phyloP scores from a whole-genome alignment of 768 basidiomycete genomes.

The Termitomyces sp. region DNA sequence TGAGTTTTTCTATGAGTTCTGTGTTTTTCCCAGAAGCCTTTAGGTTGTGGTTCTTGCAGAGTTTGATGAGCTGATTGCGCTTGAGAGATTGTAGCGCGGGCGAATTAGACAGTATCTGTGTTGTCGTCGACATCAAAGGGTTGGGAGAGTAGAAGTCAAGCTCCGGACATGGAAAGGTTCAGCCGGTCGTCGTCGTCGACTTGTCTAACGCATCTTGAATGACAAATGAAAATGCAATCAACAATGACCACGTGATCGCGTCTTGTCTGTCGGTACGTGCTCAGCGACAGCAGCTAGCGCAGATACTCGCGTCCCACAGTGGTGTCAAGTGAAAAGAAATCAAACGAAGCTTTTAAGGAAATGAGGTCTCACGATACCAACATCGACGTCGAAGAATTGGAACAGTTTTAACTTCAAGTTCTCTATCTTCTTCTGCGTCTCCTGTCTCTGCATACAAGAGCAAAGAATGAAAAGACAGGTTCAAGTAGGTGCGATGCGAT shows the following conservation, averaged over 20 bases:
- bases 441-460: background rate
- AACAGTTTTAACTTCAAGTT: background rate
- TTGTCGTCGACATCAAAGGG: slow-evolving; percentile 59
- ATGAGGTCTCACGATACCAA: background rate
- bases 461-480: slow-evolving; percentile 56
- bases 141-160: background rate
- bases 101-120: slow-evolving; percentile 79
- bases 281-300: no score
- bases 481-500: slow-evolving; percentile 29
- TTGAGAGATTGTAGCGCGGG: slow-evolving; percentile 80
- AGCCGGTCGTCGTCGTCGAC: background rate
- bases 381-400: background rate
- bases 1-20: slow-evolving; percentile 66
- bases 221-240: background rate
- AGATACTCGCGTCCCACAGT: background rate
- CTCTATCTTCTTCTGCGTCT: background rate
- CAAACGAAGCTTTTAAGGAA: background rate
- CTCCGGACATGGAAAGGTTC: slow-evolving; percentile 5
- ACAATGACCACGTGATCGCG: slow-evolving; percentile 4
- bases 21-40: slow-evolving; percentile 78
- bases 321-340: background rate
- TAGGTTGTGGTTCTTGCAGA: slow-evolving; percentile 80
- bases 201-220: background rate
- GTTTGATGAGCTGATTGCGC: slow-evolving; percentile 77
- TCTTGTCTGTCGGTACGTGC: no score